Conservation (phyloP, 116 monocot genomes). For the Cymodocea nodosa region DNA sequence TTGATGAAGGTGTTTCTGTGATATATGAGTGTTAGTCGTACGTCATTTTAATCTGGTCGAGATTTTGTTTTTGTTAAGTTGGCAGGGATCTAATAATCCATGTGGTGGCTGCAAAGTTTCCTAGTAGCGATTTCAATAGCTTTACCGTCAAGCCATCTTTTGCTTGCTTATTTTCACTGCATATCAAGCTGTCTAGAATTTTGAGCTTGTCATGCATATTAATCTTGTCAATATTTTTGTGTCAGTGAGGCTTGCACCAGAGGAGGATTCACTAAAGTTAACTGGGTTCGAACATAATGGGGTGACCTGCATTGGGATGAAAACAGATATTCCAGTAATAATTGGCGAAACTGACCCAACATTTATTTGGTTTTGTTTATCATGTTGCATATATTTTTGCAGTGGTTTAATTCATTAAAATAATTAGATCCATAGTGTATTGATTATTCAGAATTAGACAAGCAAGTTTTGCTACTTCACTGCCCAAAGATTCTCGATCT, state of each 20-base stretch:
- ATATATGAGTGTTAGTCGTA: too few relatives aligned
- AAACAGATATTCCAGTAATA: slow-evolving; percentile 79
- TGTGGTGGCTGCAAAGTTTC: too few relatives aligned
- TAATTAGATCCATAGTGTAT: background rate
- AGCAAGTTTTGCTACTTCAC: background rate
- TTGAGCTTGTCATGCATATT: background rate
- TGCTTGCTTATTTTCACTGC: background rate
- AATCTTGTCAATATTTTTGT: slow-evolving; percentile 11
- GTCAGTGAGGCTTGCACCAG: slow-evolving; percentile 93
- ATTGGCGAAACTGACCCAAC: background rate
- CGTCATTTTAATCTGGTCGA: too few relatives aligned
- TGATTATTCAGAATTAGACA: background rate
- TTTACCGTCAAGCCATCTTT: too few relatives aligned
- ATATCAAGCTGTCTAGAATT: background rate
- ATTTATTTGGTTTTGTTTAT: background rate
- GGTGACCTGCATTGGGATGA: slow-evolving; percentile 89
- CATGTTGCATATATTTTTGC: background rate
- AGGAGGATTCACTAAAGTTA: slow-evolving; percentile 69
- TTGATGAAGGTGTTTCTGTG: too few relatives aligned
- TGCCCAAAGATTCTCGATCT: background rate
- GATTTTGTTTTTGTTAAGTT: too few relatives aligned
- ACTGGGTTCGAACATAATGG: slow-evolving; percentile 94
- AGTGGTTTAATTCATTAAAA: background rate
- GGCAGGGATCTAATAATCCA: too few relatives aligned
- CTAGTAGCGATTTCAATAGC: too few relatives aligned